A percentile compares a stretch with the other conserved stretches of the same genome.
phyloP scores from a whole-genome alignment of 2,329 filamentous ascomycete species.

The Alternaria arbusti region DNA sequence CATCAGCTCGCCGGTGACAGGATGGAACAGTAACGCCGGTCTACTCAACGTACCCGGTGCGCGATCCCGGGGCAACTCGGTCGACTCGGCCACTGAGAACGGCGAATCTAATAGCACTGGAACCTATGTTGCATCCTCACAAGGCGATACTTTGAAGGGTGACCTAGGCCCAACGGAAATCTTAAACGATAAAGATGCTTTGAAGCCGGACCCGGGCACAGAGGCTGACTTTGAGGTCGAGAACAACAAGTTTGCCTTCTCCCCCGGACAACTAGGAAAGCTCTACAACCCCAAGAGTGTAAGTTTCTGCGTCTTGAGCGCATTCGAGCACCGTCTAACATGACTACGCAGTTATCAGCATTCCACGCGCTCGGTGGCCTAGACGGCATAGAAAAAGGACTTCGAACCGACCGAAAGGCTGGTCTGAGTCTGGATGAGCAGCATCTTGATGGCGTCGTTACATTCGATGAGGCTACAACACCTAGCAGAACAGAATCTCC shows the following conservation, averaged over 20 bases:
- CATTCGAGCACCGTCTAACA: not conserved
- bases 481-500: slow-evolving; percentile 21
- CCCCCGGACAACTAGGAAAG: slow-evolving; percentile 80
- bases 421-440: slow-evolving; percentile 76
- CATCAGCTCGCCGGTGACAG: slow-evolving; percentile 66
- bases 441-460: slow-evolving; percentile 66
- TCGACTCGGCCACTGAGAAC: slow-evolving; percentile 67
- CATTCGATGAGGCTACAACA: slow-evolving; percentile 68
- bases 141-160: slow-evolving; percentile 52
- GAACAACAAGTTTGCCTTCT: slow-evolving; percentile 81
- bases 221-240: slow-evolving; percentile 72
- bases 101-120: slow-evolving; percentile 63
- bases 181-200: slow-evolving; percentile 69
- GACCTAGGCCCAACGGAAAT: slow-evolving; percentile 58
- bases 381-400: slow-evolving; percentile 73
- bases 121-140: slow-evolving; percentile 60
- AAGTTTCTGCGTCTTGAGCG: slow-evolving; percentile 33
- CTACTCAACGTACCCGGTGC: slow-evolving; percentile 69
- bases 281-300: slow-evolving; percentile 81
- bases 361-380: slow-evolving; percentile 79
- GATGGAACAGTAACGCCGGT: slow-evolving; percentile 61
- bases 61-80: slow-evolving; percentile 69
- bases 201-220: slow-evolving; percentile 77
- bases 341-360: slow-evolving; percentile 49
- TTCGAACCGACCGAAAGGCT: slow-evolving; percentile 68